Evolutionary conservation across 179 eudicot species (phyloP).

Genomic region (Monotropa hypopitys): DNA sequence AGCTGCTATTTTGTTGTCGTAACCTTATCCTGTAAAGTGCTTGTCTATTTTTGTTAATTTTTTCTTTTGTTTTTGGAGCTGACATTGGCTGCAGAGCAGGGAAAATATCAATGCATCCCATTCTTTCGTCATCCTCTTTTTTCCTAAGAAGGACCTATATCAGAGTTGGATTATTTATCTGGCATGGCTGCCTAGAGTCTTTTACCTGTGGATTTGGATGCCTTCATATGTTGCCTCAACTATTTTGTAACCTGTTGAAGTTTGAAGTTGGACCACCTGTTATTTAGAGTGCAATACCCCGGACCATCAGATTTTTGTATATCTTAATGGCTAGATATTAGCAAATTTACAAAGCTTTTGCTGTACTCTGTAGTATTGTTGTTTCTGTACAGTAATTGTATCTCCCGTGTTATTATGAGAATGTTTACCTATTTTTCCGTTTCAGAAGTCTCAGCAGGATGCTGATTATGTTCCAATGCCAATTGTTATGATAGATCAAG

Average conservation of each 20-base stretch:
- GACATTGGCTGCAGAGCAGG: not conserved
- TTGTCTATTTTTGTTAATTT: not conserved
- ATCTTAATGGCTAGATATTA: not conserved
- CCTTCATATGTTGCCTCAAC: not conserved
- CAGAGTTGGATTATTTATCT: not conserved
- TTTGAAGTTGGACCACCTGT: not conserved
- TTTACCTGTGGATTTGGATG: not conserved
- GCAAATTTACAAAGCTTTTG: not conserved
- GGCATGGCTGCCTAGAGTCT: not conserved
- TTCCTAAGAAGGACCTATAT: not conserved
- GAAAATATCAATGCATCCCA: too few species aligned
- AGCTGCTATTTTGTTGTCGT: not conserved
- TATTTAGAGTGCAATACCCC: not conserved
- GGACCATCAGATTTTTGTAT: not conserved
- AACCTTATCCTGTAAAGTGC: not conserved
- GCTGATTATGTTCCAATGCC: conserved; percentile 70
- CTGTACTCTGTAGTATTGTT: not conserved
- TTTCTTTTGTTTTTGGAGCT: not conserved
- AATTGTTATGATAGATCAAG: conserved; percentile 79
- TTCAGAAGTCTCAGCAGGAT: conserved; percentile 42
- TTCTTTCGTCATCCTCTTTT: too few species aligned
- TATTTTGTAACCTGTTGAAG: not conserved
- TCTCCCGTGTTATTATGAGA: not conserved
- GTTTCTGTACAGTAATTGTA: not conserved
- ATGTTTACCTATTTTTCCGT: not conserved